phyloP scores from a whole-genome alignment of 805 yeast species.

The Pichia cabralensis region DNA sequence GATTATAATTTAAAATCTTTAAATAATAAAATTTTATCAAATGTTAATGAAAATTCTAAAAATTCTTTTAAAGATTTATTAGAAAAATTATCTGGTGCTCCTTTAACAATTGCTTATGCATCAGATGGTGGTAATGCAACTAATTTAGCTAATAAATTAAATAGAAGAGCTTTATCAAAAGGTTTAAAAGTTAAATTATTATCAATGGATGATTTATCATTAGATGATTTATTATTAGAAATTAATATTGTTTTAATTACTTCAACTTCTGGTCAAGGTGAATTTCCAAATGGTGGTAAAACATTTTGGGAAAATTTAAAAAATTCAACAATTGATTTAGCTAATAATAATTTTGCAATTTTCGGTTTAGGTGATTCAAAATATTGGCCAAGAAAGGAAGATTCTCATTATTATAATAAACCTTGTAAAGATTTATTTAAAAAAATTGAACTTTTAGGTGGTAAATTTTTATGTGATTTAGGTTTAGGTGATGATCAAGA shows the following conservation, averaged over 20 bases:
- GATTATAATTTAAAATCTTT: constrained; percentile 69
- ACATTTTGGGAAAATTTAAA: constrained; percentile 66
- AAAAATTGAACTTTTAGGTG: constrained; percentile 63
- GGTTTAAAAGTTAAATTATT: constrained; percentile 59
- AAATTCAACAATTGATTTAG: constrained; percentile 55
- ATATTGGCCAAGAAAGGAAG: constrained; percentile 97
- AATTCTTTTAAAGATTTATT: constrained; percentile 67
- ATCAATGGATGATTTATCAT: constrained; percentile 62
- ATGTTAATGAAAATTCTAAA: constrained; percentile 45
- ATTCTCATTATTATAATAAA: constrained; percentile 86
- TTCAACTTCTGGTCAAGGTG: constrained; percentile 83
- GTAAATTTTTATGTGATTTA: constrained; percentile 56
- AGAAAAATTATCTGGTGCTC: constrained; percentile 89
- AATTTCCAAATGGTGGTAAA: constrained; percentile 76
- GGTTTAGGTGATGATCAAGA: constrained; percentile 97
- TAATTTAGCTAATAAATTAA: constrained; percentile 66
- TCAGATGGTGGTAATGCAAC: constrained; percentile 91
- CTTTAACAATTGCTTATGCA: constrained; percentile 75
- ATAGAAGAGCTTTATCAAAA: constrained; percentile 68
- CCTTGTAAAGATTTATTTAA: constrained; percentile 69
- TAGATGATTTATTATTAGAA: constrained; percentile 66
- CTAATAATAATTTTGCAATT: constrained; percentile 45
- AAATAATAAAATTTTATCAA: constrained; percentile 49
- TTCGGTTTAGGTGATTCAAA: constrained; percentile 76
- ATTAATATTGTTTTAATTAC: constrained; percentile 59